phyloP scores from a whole-genome alignment of 1,284 basidiomycete genomes.

The Coniferiporia sulphurascens region DNA sequence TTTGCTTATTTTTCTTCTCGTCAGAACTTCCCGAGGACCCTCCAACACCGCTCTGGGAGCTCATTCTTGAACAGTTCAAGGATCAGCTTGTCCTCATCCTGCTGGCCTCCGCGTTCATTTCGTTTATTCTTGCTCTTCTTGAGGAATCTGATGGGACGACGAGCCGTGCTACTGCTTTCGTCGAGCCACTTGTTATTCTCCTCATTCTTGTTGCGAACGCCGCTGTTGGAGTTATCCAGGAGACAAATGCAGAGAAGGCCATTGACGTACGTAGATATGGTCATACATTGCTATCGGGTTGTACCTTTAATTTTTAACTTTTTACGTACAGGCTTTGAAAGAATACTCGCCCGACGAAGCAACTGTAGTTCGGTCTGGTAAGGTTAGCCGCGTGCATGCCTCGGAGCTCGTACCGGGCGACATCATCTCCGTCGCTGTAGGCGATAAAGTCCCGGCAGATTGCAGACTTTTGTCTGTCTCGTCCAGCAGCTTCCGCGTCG shows the following conservation, averaged over 20 bases:
- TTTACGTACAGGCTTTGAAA: conserved; percentile 70
- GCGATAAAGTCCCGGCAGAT: conserved; percentile 93
- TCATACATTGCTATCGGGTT: conserved; percentile 11
- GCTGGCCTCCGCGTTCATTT: conserved; percentile 85
- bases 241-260: conserved; percentile 90
- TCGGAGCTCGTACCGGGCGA: conserved; percentile 91
- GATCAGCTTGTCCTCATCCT: conserved; percentile 95
- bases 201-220: conserved; percentile 93
- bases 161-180: conserved; percentile 77
- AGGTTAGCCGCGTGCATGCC: conserved; percentile 72
- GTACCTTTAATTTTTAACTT: conserved; percentile 8
- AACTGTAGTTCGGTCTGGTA: conserved; percentile 77
- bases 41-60: conserved; percentile 86
- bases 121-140: conserved; percentile 83
- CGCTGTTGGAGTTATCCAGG: conserved; percentile 91
- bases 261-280: conserved; percentile 71
- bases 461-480: conserved; percentile 84
- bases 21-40: conserved; percentile 87
- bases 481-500: conserved; percentile 87
- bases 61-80: conserved; percentile 97
- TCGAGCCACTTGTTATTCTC: conserved; percentile 90
- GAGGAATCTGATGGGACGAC: conserved; percentile 67
- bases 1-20: not conserved
- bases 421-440: conserved; percentile 83
- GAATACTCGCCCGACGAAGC: conserved; percentile 96